Base-by-base conservation (phyloP, 2,329 filamentous ascomycete species). In the Neonectria coccinea region DNA sequence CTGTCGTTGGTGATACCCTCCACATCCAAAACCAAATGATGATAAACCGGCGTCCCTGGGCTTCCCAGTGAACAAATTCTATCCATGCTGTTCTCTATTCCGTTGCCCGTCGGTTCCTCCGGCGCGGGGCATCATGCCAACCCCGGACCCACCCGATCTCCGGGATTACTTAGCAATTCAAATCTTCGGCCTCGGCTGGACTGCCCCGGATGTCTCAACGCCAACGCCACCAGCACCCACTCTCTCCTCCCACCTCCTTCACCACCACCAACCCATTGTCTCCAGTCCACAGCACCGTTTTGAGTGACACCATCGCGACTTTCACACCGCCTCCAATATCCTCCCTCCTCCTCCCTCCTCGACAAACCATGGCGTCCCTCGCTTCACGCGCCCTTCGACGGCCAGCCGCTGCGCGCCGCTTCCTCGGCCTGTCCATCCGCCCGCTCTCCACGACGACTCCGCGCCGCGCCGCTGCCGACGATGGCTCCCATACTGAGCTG, bases 401-500 rank as follows among this genome's bases (percentile, higher is more conserved):
- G 12, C 68, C 62, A 48, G 64, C 64, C 52, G 65, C 67, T 14
- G 52, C 57, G 16, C 67, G 67, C 64, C 66, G 65, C 54, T 47
- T 72, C n/a, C 47, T 73, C 64, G 62, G 64, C 50, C 31, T 67
- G 25, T 58, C 70, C 44, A 36, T 65, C 53, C 68, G 69, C 53
- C 62, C 67, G 31, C 60, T 77, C 56, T 67, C 73, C 10, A 69
- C 65, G 42, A 72, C 68, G 48, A 56, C 65, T 10, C 60, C 66
- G 18, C 64, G 66, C 39, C 69, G 70, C 56, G 64, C 70, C 42
- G 58, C 68, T 39, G 58, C 47, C 12, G 55, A 67, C 36, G 62
- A 71, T 42, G 47, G 45, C 14, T 65, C 66, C 42, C 47, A 62
- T 41, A 64, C 62, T 42, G 93, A 97, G 72, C 86, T 97, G 65